phyloP scores from a whole-genome alignment of 23 red algal genomes.

The Gracilaria domingensis region DNA sequence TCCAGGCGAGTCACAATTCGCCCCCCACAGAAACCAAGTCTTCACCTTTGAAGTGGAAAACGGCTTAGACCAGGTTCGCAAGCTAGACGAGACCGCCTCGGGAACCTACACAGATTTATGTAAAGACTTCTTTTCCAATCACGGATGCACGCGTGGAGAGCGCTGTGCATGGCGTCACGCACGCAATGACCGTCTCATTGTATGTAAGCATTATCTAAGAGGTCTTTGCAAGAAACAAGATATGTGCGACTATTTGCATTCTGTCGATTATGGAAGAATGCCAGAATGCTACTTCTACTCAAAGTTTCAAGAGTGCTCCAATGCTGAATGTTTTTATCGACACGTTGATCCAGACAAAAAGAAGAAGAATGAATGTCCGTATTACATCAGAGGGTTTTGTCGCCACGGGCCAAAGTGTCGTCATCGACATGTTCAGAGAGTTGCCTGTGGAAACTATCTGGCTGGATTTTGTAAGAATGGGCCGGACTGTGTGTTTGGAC shows the following conservation, averaged over 20 bases:
- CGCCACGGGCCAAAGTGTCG: slow-evolving; percentile 97
- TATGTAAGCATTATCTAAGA: slow-evolving; percentile 98
- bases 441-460: slow-evolving; percentile 93
- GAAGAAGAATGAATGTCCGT: slow-evolving; percentile 96
- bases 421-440: slow-evolving; percentile 89
- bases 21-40: slow-evolving; percentile 73
- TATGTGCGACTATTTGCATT: slow-evolving; percentile 96
- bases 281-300: slow-evolving; percentile 99
- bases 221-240: slow-evolving; percentile 99
- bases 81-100: slow-evolving; percentile 85
- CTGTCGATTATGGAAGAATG: slow-evolving; percentile 88
- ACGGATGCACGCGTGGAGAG: slow-evolving; percentile 88
- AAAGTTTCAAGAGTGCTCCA: slow-evolving; percentile 96
- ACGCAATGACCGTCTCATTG: slow-evolving; percentile 86
- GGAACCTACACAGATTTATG: slow-evolving; percentile 96
- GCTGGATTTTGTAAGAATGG: slow-evolving; percentile 96
- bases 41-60: slow-evolving; percentile 90
- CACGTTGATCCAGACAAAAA: slow-evolving; percentile 95
- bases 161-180: slow-evolving; percentile 97
- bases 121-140: slow-evolving; percentile 80
- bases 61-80: slow-evolving; percentile 75
- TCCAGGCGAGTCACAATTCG: slow-evolving; percentile 64
- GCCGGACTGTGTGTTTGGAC: slow-evolving; percentile 94
- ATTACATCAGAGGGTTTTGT: slow-evolving; percentile 96
- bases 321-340: slow-evolving; percentile 92